These are phyloP conservation scores for Fusarium compactum DNA, from an alignment of 2,329 filamentous ascomycete genomes.

Conservation along the genomic window DNA sequence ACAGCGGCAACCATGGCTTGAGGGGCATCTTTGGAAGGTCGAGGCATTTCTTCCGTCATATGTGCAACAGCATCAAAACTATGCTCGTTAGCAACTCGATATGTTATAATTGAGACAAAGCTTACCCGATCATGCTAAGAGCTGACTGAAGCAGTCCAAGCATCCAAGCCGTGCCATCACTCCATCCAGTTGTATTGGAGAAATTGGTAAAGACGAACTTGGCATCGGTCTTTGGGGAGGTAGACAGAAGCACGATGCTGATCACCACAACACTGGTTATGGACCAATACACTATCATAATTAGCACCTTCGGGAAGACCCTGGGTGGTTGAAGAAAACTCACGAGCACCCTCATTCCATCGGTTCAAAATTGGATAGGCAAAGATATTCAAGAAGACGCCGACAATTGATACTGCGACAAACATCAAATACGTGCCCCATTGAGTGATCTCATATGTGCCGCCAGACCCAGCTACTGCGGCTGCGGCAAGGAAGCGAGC, in stretches of 20 bases:
- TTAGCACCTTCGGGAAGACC: background rate
- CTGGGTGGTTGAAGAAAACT: background rate
- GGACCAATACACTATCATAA: conserved; percentile 55
- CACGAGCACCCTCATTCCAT: conserved; percentile 58
- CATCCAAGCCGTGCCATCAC: conserved; percentile 61
- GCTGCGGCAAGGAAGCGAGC: conserved; percentile 59
- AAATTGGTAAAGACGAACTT: conserved; percentile 60
- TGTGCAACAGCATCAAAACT: conserved; percentile 60
- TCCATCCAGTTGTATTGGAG: conserved; percentile 60
- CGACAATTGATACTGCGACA: conserved; percentile 45
- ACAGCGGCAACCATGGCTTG: conserved; percentile 57
- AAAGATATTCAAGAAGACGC: conserved; percentile 55
- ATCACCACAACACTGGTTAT: conserved; percentile 57
- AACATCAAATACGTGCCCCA: conserved; percentile 60
- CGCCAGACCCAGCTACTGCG: conserved; percentile 55
- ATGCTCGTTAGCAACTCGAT: background rate
- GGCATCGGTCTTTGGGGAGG: conserved; percentile 55
- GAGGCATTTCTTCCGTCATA: conserved; percentile 61
- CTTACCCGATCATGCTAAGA: conserved; percentile 50
- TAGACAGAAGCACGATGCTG: conserved; percentile 57
- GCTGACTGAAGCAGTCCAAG: conserved; percentile 59
- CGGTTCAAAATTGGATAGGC: conserved; percentile 56
- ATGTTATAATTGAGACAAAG: fast-evolving
- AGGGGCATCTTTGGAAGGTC: conserved; percentile 55
- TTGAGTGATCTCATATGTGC: conserved; percentile 53